These are phyloP conservation scores for Acanthamoeba rhysodes DNA, from an alignment of 208 protist genomes.

Conservation along the genomic window DNA sequence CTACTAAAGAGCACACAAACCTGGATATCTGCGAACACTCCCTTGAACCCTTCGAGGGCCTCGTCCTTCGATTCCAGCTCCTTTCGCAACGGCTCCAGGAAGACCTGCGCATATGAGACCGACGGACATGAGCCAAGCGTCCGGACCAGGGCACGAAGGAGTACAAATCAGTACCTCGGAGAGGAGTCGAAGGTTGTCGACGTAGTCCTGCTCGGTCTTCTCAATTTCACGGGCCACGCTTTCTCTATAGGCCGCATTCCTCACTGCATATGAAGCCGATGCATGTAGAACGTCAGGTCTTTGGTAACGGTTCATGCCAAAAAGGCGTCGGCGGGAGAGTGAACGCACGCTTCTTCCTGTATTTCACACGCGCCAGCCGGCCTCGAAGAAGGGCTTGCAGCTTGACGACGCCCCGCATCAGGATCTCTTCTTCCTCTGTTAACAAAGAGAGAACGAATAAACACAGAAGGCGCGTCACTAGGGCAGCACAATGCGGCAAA, in stretches of 20 bases:
- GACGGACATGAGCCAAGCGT: background rate
- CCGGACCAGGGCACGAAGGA: background rate
- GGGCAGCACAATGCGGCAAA: background rate
- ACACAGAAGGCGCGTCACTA: no score
- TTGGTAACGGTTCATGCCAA: no score
- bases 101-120: background rate
- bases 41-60: conserved; percentile 35
- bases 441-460: background rate
- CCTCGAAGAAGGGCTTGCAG: conserved; percentile 32
- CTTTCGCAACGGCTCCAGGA: background rate
- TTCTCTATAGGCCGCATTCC: conserved; percentile 28
- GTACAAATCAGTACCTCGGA: background rate
- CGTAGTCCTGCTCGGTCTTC: conserved; percentile 63
- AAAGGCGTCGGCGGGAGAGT: background rate
- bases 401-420: background rate
- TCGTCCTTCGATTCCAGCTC: conserved; percentile 1
- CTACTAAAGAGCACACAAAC: background rate
- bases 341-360: conserved; percentile 5
- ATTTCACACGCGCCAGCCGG: background rate
- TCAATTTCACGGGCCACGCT: conserved; percentile 49
- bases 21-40: conserved; percentile 38
- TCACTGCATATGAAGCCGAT: background rate
- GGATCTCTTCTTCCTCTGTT: conserved; percentile 23
- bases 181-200: conserved; percentile 8
- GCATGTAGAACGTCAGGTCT: no score